Percentiles rank a stretch among this genome's conserved stretches.
phyloP scores from a whole-genome alignment of 805 yeast species.

The Lipomyces yamanashiensis region DNA sequence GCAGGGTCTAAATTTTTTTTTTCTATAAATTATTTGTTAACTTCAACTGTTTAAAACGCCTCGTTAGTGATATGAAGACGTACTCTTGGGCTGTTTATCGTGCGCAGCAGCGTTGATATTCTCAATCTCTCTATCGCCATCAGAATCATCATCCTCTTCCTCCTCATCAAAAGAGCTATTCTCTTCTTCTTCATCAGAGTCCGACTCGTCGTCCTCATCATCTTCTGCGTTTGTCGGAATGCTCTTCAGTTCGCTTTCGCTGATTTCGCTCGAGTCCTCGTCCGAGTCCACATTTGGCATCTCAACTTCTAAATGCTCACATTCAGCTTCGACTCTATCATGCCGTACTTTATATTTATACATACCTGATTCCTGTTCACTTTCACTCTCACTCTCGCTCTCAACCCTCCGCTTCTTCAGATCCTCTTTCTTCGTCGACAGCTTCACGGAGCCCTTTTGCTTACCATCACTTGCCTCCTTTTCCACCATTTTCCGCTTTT shows the following conservation, averaged over 20 bases:
- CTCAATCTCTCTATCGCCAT: conserved; percentile 43
- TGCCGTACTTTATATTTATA: not conserved
- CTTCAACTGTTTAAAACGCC: no score
- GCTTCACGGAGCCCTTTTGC: not conserved
- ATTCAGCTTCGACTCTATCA: not conserved
- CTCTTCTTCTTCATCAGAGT: conserved; percentile 38
- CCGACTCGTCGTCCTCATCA: conserved; percentile 37
- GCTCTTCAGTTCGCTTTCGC: conserved; percentile 33
- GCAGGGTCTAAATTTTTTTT: conserved; percentile 70
- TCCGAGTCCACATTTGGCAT: conserved; percentile 30
- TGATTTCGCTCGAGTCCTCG: conserved; percentile 24
- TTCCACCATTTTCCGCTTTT: conserved; percentile 13
- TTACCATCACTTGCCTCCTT: conserved; percentile 4
- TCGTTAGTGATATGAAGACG: conserved; percentile 36
- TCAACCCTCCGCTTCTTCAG: conserved; percentile 20
- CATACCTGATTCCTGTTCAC: conserved; percentile 10
- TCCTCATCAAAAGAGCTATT: conserved; percentile 36
- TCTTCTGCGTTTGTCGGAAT: conserved; percentile 36
- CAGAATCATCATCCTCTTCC: conserved; percentile 42
- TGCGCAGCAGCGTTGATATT: conserved; percentile 28
- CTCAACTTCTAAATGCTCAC: conserved; percentile 7
- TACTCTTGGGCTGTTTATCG: conserved; percentile 28
- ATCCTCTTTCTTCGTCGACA: not conserved
- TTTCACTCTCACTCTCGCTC: not conserved
- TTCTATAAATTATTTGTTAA: conserved; percentile 34